These are phyloP conservation scores for Triticum monococcum DNA, from an alignment of 176 grass and related monocot genomes.

Conservation along the genomic window DNA sequence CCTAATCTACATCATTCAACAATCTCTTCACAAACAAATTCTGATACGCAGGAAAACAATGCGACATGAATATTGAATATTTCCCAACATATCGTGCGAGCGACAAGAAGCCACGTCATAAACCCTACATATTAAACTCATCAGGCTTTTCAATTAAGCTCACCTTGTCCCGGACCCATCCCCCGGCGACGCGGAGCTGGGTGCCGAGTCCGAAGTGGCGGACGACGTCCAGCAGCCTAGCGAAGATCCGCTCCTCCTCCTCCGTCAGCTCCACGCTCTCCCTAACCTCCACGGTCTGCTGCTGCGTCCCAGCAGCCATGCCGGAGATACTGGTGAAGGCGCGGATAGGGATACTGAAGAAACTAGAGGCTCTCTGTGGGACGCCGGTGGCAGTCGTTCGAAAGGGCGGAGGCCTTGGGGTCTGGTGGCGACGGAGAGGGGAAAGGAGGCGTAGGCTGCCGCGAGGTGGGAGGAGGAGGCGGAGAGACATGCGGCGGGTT, in stretches of 20 bases:
- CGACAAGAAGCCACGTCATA: not conserved
- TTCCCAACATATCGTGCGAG: not conserved
- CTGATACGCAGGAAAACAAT: not conserved
- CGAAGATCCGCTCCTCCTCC: constrained; percentile 77
- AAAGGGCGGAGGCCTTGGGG: not conserved
- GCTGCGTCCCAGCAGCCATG: constrained; percentile 29
- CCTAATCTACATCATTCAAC: not conserved
- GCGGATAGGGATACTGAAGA: not conserved
- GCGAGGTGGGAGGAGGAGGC: constrained; percentile 25
- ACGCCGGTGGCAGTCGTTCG: not conserved
- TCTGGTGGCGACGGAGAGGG: constrained; percentile 10
- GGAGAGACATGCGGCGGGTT: constrained; percentile 34
- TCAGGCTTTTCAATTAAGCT: not conserved
- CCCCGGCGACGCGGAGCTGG: constrained; percentile 60
- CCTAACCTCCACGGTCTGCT: constrained; percentile 36
- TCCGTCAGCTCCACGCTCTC: constrained; percentile 67
- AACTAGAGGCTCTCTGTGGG: not conserved
- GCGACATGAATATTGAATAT: not conserved
- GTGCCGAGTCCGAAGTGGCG: constrained; percentile 62
- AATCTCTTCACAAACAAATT: not conserved
- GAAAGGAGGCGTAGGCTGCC: constrained; percentile 7
- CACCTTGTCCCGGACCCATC: constrained; percentile 66
- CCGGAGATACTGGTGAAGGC: constrained; percentile 12
- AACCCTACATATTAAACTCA: constrained; percentile 14
- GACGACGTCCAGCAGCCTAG: constrained; percentile 70